Conservation (phyloP, 106 monocot species). For the Iris macrosiphon region DNA sequence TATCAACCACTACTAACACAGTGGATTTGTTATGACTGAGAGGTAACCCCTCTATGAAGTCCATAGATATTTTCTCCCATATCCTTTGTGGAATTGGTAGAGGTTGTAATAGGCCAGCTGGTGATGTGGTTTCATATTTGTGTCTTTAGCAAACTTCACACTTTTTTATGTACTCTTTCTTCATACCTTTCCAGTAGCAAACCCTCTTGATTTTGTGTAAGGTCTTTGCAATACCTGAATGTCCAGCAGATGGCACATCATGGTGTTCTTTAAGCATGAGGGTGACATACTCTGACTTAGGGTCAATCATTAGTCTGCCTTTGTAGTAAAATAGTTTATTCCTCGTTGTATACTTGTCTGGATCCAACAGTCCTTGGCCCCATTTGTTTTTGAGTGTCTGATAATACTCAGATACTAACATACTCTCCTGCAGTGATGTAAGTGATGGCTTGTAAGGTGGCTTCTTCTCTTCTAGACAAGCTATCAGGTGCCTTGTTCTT, state of each 20-base stretch:
- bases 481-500: neutral
- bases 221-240: neutral
- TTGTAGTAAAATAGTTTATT: neutral
- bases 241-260: neutral
- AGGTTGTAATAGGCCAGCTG: too few relatives aligned
- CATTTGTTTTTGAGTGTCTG: neutral
- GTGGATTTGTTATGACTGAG: neutral
- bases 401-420: too few relatives aligned
- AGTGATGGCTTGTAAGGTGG: too few relatives aligned
- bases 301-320: too few relatives aligned
- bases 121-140: too few relatives aligned
- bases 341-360: neutral
- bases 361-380: neutral
- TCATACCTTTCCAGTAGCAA: neutral
- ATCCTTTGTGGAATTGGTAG: too few relatives aligned
- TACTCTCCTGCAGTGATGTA: too few relatives aligned
- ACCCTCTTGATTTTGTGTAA: neutral
- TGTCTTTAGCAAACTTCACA: neutral
- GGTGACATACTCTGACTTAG: too few relatives aligned
- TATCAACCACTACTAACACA: neutral
- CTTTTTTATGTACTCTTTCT: neutral
- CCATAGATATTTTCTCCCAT: too few relatives aligned
- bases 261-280: neutral
- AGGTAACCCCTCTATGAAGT: neutral
- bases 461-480: neutral